Evolutionary conservation across 345 rosid genomes (phyloP), one percentile per base, ranked within the genome.

Genomic region (Eucalyptus cloeziana): DNA sequence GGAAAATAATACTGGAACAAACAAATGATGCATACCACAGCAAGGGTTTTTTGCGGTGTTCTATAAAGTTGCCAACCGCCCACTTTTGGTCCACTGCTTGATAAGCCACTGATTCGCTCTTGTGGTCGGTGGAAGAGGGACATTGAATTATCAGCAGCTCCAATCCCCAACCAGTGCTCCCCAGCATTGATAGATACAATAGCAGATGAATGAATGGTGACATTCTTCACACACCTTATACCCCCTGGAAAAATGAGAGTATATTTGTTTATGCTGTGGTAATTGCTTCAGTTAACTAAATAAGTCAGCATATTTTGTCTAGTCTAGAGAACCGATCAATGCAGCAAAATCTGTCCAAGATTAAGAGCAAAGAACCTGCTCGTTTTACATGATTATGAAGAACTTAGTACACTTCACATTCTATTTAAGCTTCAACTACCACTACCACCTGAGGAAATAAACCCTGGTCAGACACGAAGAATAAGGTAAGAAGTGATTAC

Each of bases 121-220:
- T 96, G 97, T 89, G 99, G 99, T 79, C 98, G 97, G 88, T 98
- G 97, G 90, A 96, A 98, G 58, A 98, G 97, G 90, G 99, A 98
- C 99, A 98, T 94, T 12, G 99, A 98, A 93, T 96, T 98, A 92
- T 98, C 99, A 90, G 99, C 98, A 89, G 99, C 99, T 89, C 99
- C 99, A 51, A 98, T 93, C 88, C 99, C 99, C 90, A 98, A 88
- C 99, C 99, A 98, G 88, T 96, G 92, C 49, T 98, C 99, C 80
- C 98, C 99, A 71, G 99, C 99, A 90, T 93, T 97, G 90, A 98
- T 95, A 6, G 99, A 97, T 89, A 98, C 91, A 90, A 98, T 94
- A 30, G 99, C 91, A 56, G 99, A 92, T 62, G 87, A 89, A 90
- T 98, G 99, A 51, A 98, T 94, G 3, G 98, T 96, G 64, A 97